These are phyloP conservation scores for Tuber aestivum DNA, from an alignment of 495 filamentous ascomycete genomes.

Conservation along the genomic window DNA sequence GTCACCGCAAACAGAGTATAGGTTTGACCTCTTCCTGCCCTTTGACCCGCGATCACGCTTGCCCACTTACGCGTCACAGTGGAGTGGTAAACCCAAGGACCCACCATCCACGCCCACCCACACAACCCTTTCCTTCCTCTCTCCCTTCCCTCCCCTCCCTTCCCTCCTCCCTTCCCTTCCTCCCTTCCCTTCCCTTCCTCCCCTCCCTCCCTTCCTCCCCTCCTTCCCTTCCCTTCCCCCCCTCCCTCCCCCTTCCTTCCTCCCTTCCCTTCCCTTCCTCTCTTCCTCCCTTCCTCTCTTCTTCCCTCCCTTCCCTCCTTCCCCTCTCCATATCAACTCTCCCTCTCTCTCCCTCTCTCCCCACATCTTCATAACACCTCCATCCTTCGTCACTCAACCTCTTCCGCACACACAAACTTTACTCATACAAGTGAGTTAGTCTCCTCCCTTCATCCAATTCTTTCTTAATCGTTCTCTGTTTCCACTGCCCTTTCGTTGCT, in stretches of 20 bases:
- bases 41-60: background rate
- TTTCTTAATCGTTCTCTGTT: constrained; percentile 12
- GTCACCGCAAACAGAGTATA: background rate
- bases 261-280: constrained; percentile 38
- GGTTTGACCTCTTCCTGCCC: background rate
- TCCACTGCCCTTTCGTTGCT: background rate
- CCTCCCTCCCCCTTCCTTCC: constrained; percentile 35
- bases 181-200: constrained; percentile 47
- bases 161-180: constrained; percentile 47
- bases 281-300: constrained; percentile 46
- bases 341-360: constrained; percentile 45
- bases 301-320: constrained; percentile 26
- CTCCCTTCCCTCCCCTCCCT: constrained; percentile 7
- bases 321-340: constrained; percentile 34
- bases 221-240: constrained; percentile 46
- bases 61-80: constrained; percentile 2
- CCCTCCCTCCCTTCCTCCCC: constrained; percentile 47
- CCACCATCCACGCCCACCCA: background rate
- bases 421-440: background rate
- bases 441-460: background rate
- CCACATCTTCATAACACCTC: constrained; percentile 28
- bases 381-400: background rate
- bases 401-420: background rate
- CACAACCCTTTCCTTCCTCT: background rate
- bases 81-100: background rate